Evolutionary conservation across 768 basidiomycete species (phyloP).

Genomic region (Pleurotus pulmonarius): DNA sequence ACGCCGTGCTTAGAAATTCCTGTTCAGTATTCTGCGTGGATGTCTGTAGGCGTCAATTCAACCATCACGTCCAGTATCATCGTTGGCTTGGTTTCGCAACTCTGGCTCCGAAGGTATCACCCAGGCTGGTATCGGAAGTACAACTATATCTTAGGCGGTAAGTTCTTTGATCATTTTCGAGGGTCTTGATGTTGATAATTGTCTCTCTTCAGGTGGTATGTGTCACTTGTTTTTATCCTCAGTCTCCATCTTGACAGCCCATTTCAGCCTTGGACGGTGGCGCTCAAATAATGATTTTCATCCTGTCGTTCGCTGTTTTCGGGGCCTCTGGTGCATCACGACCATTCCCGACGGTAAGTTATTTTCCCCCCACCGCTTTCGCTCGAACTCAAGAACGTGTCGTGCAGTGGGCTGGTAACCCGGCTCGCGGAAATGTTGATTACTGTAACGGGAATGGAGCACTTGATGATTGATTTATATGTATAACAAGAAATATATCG

Average conservation of each 20-base stretch:
- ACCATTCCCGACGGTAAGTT: conserved; percentile 45
- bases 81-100: conserved; percentile 54
- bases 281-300: conserved; percentile 61
- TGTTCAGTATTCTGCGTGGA: conserved; percentile 33
- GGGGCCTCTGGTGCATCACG: conserved; percentile 48
- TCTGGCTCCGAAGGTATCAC: conserved; percentile 53
- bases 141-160: conserved; percentile 63
- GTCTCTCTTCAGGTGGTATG: neutral
- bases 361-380: too few species aligned
- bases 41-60: conserved; percentile 56
- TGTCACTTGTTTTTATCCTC: neutral
- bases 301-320: conserved; percentile 62
- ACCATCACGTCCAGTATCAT: conserved; percentile 41
- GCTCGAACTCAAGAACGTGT: neutral
- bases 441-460: conserved; percentile 61
- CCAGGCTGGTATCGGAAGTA: conserved; percentile 68
- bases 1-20: neutral
- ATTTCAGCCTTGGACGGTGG: conserved; percentile 53
- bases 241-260: too few species aligned
- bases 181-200: neutral
- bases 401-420: conserved; percentile 52
- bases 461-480: conserved; percentile 21
- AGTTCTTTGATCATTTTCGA: neutral
- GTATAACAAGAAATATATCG: neutral
- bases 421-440: conserved; percentile 47